Evolutionary conservation across 371 early-diverging fungal species (phyloP), one percentile per base, ranked within the genome.

Genomic region (Lichtheimia ramosa): DNA sequence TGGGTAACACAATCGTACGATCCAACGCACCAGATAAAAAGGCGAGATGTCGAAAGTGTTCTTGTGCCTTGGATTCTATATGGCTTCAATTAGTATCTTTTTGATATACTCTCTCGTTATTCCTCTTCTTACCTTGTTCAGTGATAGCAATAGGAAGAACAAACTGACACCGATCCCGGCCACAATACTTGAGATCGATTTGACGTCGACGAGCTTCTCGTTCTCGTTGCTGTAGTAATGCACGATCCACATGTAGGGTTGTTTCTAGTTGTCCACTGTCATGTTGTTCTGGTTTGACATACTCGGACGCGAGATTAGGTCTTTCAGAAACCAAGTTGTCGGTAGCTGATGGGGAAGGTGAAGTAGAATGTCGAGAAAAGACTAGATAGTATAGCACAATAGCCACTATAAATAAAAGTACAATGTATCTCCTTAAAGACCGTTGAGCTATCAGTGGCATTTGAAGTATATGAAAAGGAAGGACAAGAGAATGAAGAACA

Each of bases 51-150:
- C 71, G 71, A 48, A 74, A 62, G 21, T 74, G 74, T 25, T 68
- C 63, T 52, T 74, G 74, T n/a, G 74, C 69, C 49, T 74, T 71
- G 63, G 72, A 68, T 63, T 71, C 72, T 71, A 43, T 14, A 12
- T 6, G 4, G 10, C 13, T 48, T n/a, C 6, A 50, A 28, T 34
- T 23, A 41, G 18, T 2, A 25, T 18, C 51, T 28, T 25, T 20
- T 46, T 27, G 21, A 28, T 27, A 52, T 21, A 20, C 1, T 34
- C 53, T 14, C 24, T 16, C n/a, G n/a, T n/a, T n/a, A n/a, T n/a
- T n/a, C n/a, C 34, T 7, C 39, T 14, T 7, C 39, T 18, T 53
- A 77, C 77, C 77, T 77, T 77, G 77, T 42, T 77, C 77, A n/a
- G 71, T 66, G 46, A 74, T 74, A n/a, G 64, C 59, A 25, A 70